Evolutionary conservation across 2,329 filamentous ascomycete species (phyloP).

Genomic region (Decorospora gaudefroyi): DNA sequence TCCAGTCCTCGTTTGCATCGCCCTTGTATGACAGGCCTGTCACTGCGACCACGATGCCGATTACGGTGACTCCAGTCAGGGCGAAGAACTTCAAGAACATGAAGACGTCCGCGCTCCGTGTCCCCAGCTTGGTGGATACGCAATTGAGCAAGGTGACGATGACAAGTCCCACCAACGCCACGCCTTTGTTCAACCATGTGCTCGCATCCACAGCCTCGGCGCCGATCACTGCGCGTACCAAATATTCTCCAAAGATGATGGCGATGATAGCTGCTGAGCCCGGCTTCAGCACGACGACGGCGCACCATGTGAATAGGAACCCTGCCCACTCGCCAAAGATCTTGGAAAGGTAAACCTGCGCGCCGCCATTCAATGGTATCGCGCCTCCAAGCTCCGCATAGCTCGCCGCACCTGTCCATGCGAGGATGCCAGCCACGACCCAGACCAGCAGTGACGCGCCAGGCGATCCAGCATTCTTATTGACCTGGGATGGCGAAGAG

Average conservation of each 20-base stretch:
- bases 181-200: constrained; percentile 86
- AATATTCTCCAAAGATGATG: constrained; percentile 97
- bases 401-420: constrained; percentile 93
- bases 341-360: constrained; percentile 92
- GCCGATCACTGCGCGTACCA: constrained; percentile 84
- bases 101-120: constrained; percentile 84
- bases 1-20: constrained; percentile 81
- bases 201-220: constrained; percentile 81
- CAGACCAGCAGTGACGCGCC: constrained; percentile 90
- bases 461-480: constrained; percentile 85
- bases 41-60: constrained; percentile 83
- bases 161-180: constrained; percentile 76
- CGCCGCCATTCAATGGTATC: constrained; percentile 91
- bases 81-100: constrained; percentile 98
- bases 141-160: constrained; percentile 85
- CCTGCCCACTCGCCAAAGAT: constrained; percentile 93
- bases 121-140: constrained; percentile 85
- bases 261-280: constrained; percentile 91
- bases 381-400: constrained; percentile 96
- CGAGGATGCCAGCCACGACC: constrained; percentile 85
- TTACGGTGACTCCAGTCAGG: constrained; percentile 81
- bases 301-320: constrained; percentile 96
- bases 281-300: constrained; percentile 90
- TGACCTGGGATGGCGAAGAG: constrained; percentile 90
- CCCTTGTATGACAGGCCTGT: constrained; percentile 82